Conservation (phyloP, 2,329 filamentous ascomycete genomes). For the Aspergillus awamori region DNA sequence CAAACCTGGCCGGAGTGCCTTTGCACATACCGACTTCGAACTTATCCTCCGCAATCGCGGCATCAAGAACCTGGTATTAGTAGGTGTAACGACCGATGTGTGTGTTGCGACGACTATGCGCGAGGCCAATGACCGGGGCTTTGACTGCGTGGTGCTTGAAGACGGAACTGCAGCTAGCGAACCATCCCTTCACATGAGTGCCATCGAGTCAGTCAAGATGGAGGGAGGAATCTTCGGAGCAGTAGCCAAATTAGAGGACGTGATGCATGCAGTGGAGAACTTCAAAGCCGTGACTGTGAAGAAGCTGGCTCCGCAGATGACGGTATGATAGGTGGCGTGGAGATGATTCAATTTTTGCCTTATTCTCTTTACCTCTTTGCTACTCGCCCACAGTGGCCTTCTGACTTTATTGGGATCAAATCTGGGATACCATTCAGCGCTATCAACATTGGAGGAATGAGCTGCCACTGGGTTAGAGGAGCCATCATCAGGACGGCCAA, state of each 20-base stretch:
- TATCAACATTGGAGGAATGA: too few relatives aligned
- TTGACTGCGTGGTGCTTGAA: constrained; percentile 56
- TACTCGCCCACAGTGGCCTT: neutral
- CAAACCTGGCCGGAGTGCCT: constrained; percentile 58
- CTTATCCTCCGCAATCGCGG: constrained; percentile 54
- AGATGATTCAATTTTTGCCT: too few relatives aligned
- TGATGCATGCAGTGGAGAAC: constrained; percentile 46
- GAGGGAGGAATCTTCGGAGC: constrained; percentile 52
- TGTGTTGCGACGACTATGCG: constrained; percentile 59
- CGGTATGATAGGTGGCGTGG: constrained; percentile 16
- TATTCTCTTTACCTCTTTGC: neutral
- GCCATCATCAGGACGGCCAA: neutral
- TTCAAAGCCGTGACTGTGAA: constrained; percentile 47
- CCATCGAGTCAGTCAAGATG: constrained; percentile 49
- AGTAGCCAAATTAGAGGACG: constrained; percentile 42
- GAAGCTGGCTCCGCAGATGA: constrained; percentile 47
- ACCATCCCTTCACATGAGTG: constrained; percentile 44
- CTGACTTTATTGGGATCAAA: too few relatives aligned
- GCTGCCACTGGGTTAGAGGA: neutral
- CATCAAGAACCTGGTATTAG: constrained; percentile 56
- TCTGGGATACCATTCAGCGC: too few relatives aligned
- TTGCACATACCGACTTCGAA: constrained; percentile 59
- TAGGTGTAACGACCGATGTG: constrained; percentile 60
- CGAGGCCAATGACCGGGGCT: constrained; percentile 59
- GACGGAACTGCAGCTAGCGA: constrained; percentile 52